Evolutionary conservation across 2,329 filamentous ascomycete genomes (phyloP), one percentile per base, ranked within the genome.

Genomic region (Pseudogymnoascus sp.): DNA sequence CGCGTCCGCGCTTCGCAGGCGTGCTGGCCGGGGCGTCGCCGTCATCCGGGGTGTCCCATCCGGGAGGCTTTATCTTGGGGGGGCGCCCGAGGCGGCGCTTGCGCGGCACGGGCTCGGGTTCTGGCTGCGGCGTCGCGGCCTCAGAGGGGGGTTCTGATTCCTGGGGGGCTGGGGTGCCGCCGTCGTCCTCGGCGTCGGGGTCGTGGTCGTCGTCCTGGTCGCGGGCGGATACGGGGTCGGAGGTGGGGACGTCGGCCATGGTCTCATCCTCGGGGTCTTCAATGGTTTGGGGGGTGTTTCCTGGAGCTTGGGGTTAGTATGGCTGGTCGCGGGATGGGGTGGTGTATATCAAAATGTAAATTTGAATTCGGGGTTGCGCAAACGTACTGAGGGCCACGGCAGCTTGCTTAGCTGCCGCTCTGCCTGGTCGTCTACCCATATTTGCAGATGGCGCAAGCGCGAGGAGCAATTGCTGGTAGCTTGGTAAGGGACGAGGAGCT

Each of bases 71-170:
- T 73, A 92, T 93, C 81, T 95, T 96, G 0, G 91, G 90, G 2
- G 91, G 91, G 11, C 92, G 85, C 19, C 92, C 92, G n/a, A 93
- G 82, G 62, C 91, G 87, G 68, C 83, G 81, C 75, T 90, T 90
- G 71, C 88, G 85, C 62, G 91, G 82, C 53, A 88, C 82, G 23
- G 83, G 26, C 10, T 60, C 53, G 86, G 86, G 65, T 74, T 73
- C 69, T 47, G 70, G 71, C 17, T 67, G 67, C 23, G 74, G 73
- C 4, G 74, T 73, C 9, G 69, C 66, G 26, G 71, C 69, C 19
- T 64, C 75, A 38, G 75, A 72, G 63, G 78, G 79, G 21, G 77
- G 77, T 65, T 84, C 83, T 35, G 78, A 80, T 68, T 85, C 83
- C 63, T 76, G 75, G 11, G 57, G 31, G 19, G 72, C 76, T 15